These are phyloP conservation scores for Catenaria anguillulae DNA, from an alignment of 371 early-diverging fungal genomes.

Conservation along the genomic window DNA sequence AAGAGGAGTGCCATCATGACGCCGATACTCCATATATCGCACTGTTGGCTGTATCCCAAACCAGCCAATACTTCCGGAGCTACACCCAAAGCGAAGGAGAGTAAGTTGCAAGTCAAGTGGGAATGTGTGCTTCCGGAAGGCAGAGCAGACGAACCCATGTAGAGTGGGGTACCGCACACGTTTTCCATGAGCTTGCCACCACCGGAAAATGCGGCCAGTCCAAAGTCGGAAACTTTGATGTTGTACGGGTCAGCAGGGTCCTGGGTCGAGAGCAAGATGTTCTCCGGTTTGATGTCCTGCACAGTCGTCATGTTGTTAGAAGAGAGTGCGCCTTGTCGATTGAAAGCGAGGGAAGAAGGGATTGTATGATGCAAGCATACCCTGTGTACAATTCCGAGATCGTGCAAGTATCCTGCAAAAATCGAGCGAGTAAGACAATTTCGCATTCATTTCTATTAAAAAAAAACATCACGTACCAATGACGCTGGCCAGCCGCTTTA, in stretches of 20 bases:
- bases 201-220: slow-evolving; percentile 11
- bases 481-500: slow-evolving; percentile 5
- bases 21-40: slow-evolving; percentile 15
- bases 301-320: too few species aligned
- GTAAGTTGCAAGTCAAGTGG: too few species aligned
- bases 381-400: slow-evolving; percentile 12
- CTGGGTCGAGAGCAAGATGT: slow-evolving; percentile 10
- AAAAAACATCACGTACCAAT: not conserved
- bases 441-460: too few species aligned
- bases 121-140: too few species aligned
- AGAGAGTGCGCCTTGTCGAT: too few species aligned
- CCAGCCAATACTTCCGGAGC: slow-evolving; percentile 13
- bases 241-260: slow-evolving; percentile 12
- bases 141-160: slow-evolving; percentile 13
- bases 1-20: slow-evolving; percentile 13
- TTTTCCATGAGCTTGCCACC: slow-evolving; percentile 11
- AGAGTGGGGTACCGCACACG: slow-evolving; percentile 11
- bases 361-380: too few species aligned
- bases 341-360: too few species aligned
- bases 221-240: slow-evolving; percentile 13
- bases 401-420: slow-evolving; percentile 7
- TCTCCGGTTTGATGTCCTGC: slow-evolving; percentile 14
- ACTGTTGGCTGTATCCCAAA: slow-evolving; percentile 13
- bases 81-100: too few species aligned
- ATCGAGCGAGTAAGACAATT: too few species aligned